Base-by-base conservation (phyloP, 306 rosid species). In the Quercus wislizeni region DNA sequence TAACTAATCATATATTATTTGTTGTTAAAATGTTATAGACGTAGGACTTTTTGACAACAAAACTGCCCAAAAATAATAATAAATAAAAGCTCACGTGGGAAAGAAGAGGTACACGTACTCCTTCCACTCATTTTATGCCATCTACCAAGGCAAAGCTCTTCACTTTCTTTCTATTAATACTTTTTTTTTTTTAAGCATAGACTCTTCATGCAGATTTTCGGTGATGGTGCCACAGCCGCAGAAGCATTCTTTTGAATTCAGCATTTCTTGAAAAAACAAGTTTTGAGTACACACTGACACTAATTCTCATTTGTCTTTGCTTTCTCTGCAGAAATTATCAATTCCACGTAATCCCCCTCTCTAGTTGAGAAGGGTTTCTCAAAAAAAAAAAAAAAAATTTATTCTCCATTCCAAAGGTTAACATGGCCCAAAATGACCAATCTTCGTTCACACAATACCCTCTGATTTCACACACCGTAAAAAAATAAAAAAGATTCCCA, bases 401-500 rank as follows among this genome's bases (percentile, higher is more conserved):
- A 27, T 5, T 6, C 15, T 33, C 28, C 67, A 61, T 11, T 14
- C 17, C 13, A 23, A 61, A 21, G 6, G 35, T 41, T 8, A 14
- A 63, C 41, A 15, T 2, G 20, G 21, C 21, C 79, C 73, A 61
- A 43, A 21, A 1, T 23, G 17, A 25, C 9, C 79, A 27, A 6
- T 1, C 10, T n/a, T 15, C 13, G 5, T 3, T 28, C 18, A 27
- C 35, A 13, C 74, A 49, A 15, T 33, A 15, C 30, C 12, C 15
- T 19, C 63, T 30, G 30, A 65, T 51, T 77, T 77, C 56, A 77
- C 20, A 10, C 74, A 77, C 75, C 74, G 75, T 69, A 23, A 3
- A 38, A 69, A 54, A 31, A 11, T 14, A 73, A 18, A 65, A 75
- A 54, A 77, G 67, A 77, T 77, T 77, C 80, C 15, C 63, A 2